phyloP scores from a whole-genome alignment of 768 basidiomycete genomes.

The Nidula microcarpa region DNA sequence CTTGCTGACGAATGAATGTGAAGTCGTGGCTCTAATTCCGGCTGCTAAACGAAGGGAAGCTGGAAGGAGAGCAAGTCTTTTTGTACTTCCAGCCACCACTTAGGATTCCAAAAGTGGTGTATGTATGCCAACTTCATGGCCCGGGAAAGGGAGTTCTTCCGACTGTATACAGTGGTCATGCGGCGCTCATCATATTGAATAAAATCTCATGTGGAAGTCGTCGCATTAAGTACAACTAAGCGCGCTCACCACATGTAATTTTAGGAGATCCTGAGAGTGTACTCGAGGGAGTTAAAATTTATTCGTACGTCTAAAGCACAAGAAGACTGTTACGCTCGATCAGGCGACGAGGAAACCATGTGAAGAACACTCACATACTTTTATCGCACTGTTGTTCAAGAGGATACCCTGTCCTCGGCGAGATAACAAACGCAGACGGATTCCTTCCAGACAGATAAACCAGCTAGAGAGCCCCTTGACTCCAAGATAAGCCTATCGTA shows the following conservation, averaged over 20 bases:
- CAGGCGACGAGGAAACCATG: constrained; percentile 9
- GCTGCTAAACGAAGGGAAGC: background rate
- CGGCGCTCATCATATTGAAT: too few relatives aligned
- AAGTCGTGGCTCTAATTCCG: background rate
- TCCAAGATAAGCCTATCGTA: too few relatives aligned
- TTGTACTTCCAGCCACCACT: too few relatives aligned
- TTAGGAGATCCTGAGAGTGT: background rate
- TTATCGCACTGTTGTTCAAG: background rate
- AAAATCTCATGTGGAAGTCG: too few relatives aligned
- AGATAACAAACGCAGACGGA: background rate
- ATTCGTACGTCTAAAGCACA: background rate
- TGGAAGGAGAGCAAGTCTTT: too few relatives aligned
- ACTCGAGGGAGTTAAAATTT: too few relatives aligned
- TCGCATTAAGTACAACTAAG: too few relatives aligned
- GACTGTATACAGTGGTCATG: too few relatives aligned
- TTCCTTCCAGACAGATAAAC: background rate
- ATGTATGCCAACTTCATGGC: too few relatives aligned
- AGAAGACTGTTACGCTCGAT: background rate
- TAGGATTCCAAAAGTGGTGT: too few relatives aligned
- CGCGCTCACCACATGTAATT: background rate
- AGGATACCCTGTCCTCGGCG: background rate
- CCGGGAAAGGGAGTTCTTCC: too few relatives aligned
- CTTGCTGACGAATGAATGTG: background rate
- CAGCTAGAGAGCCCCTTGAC: background rate
- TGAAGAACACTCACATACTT: constrained; percentile 3